These are phyloP conservation scores for Picea abies DNA, from an alignment of 83 land plant species.

Conservation along the genomic window DNA sequence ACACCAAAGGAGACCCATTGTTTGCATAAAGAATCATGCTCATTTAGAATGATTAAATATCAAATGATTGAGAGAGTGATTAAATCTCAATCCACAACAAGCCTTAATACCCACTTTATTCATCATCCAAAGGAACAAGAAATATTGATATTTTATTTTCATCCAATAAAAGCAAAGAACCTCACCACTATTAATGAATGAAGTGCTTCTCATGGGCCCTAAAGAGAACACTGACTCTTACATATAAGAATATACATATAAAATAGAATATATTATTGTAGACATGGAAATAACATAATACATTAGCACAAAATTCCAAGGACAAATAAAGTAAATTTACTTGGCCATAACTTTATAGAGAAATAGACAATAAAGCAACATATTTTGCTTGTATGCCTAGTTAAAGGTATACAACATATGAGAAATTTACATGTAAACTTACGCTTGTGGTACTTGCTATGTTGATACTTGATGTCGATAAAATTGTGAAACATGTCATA, in stretches of 20 bases:
- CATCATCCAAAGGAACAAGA: neutral
- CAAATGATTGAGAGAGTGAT: no score
- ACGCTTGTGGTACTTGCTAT: conserved; percentile 99
- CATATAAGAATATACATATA: neutral
- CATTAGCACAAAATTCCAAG: neutral
- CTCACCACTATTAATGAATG: neutral
- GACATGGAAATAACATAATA: neutral
- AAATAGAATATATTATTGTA: neutral
- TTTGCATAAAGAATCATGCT: no score
- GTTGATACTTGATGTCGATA: conserved; percentile 77
- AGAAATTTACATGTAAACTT: conserved; percentile 27
- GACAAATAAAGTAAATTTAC: neutral
- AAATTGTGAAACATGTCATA: neutral
- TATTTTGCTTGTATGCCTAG: neutral
- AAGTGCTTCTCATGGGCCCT: neutral
- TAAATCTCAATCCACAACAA: neutral
- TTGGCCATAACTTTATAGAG: neutral
- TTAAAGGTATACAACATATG: neutral
- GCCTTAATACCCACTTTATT: neutral
- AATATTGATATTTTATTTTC: neutral
- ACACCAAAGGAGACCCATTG: no score
- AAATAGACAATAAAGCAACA: neutral
- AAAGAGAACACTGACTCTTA: neutral
- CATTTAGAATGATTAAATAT: no score
- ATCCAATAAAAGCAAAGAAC: neutral